Evolutionary conservation across 768 basidiomycete species (phyloP).

Genomic region (Sarcodon sp.): DNA sequence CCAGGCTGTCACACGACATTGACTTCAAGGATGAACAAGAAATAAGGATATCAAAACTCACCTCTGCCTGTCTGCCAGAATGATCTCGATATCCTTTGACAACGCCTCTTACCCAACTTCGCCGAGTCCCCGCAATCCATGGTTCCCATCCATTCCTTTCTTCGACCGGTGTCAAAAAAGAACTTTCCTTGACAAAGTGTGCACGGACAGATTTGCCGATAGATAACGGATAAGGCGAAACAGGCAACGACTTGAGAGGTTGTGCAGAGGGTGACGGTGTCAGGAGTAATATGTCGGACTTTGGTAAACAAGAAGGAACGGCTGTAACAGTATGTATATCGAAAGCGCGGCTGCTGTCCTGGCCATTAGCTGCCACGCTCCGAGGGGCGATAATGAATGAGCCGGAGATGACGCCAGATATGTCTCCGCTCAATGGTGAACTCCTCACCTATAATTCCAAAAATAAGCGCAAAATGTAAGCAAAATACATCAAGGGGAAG

Average conservation of each 20-base stretch:
- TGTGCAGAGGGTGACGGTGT: conserved; percentile 4
- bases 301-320: conserved; percentile 43
- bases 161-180: conserved; percentile 12
- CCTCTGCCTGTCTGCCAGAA: conserved; percentile 43
- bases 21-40: background rate
- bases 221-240: conserved; percentile 50
- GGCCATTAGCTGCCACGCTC: conserved; percentile 16
- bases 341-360: conserved; percentile 8
- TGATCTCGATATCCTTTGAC: conserved; percentile 49
- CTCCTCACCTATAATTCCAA: conserved; percentile 1
- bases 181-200: conserved; percentile 36
- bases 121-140: conserved; percentile 41
- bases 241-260: conserved; percentile 33
- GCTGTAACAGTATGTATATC: conserved; percentile 24
- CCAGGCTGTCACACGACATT: conserved; percentile 30
- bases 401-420: conserved; percentile 17
- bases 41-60: conserved; percentile 11
- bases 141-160: conserved; percentile 25
- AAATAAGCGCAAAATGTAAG: conserved; percentile 2
- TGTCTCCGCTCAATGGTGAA: conserved; percentile 3
- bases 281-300: conserved; percentile 43
- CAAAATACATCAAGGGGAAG: background rate
- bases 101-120: conserved; percentile 37
- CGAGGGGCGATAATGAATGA: conserved; percentile 30
- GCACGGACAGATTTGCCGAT: conserved; percentile 31